Evolutionary conservation across 2,329 filamentous ascomycete species (phyloP), one percentile per base, ranked within the genome.

Genomic region (Diaporthe amygdali): DNA sequence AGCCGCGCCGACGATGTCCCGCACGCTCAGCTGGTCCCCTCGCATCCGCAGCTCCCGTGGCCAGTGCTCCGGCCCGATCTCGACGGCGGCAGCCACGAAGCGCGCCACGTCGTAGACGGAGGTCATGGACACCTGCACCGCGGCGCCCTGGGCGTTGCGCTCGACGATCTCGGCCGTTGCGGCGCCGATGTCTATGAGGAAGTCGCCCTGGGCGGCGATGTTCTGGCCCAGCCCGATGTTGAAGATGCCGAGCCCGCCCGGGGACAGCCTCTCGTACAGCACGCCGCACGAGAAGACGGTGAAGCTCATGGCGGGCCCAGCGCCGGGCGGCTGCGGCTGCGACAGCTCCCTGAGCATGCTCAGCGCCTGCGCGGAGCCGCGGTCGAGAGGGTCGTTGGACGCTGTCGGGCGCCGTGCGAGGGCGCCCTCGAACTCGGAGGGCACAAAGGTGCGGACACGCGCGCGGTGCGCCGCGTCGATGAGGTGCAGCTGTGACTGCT

Each of bases 271-370:
- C 78, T 95, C 93, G 84, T 94, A 95, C 74, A 95, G 90, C 37
- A 94, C 81, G 25, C 93, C 93, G 75, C 93, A 95, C 0, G 90
- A 89, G 79, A 95, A 94, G 32, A 91, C 84, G 0, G 92, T 94
- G 72, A 88, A 93, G 51, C 87, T 86, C 82, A 95, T 93, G 54
- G 84, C 81, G 39, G 47, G 44, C n/a, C n/a, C n/a, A n/a, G 5
- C 39, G n/a, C 34, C 5, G 22, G 41, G 49, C 8, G 22, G 37
- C 51, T 75, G 78, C 3, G 83, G 81, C 5, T 82, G 78, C 17
- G 84, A 80, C 79, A 89, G 91, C 61, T 89, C 84, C 59, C 86
- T 84, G 5, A 94, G 81, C 20, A 88, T 83, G 2, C 84, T 82
- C 7, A 91, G 82, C 2, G 91, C 90, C n/a, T 84, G 83, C 14